Percentiles rank a stretch among this genome's conserved stretches.
Evolutionary conservation across 2,329 filamentous ascomycete species (phyloP).

Genomic region (Epichloe scottii): DNA sequence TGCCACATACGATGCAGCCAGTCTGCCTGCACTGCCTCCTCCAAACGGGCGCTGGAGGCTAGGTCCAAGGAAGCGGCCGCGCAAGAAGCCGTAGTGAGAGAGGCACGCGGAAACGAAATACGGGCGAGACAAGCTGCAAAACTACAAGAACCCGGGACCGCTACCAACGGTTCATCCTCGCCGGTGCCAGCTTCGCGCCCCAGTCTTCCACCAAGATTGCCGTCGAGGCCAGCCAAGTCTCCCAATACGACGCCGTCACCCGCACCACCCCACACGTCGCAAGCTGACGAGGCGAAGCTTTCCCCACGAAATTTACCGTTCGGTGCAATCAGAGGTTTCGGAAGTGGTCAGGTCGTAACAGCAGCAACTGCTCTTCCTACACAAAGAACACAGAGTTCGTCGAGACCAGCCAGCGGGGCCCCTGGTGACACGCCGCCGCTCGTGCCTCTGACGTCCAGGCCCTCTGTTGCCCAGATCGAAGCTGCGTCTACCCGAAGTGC

Average conservation of each 20-base stretch:
- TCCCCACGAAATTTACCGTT: conserved; percentile 6
- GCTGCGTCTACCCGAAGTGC: conserved; percentile 24
- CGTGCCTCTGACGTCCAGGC: conserved; percentile 38
- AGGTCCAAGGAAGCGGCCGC: conserved; percentile 20
- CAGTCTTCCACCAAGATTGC: conserved; percentile 36
- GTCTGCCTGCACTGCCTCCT: conserved; percentile 43
- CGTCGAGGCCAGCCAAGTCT: conserved; percentile 32
- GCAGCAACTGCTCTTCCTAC: background rate
- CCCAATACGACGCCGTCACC: conserved; percentile 7
- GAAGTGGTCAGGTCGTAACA: conserved; percentile 6
- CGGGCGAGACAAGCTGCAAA: conserved; percentile 6
- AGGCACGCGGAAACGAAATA: conserved; percentile 4
- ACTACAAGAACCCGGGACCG: conserved; percentile 6
- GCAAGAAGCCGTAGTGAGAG: conserved; percentile 2
- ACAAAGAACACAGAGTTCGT: conserved; percentile 4
- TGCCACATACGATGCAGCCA: conserved; percentile 42
- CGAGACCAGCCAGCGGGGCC: background rate
- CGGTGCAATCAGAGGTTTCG: conserved; percentile 12
- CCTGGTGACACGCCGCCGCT: conserved; percentile 34
- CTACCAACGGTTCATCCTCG: conserved; percentile 15
- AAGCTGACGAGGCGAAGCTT: conserved; percentile 3
- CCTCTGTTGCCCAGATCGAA: conserved; percentile 38
- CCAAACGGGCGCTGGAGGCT: conserved; percentile 40
- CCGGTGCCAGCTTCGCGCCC: conserved; percentile 22
- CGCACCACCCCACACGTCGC: background rate